Base-by-base conservation (phyloP, 345 rosid genomes). In the Crucihimalaya himalaica region DNA sequence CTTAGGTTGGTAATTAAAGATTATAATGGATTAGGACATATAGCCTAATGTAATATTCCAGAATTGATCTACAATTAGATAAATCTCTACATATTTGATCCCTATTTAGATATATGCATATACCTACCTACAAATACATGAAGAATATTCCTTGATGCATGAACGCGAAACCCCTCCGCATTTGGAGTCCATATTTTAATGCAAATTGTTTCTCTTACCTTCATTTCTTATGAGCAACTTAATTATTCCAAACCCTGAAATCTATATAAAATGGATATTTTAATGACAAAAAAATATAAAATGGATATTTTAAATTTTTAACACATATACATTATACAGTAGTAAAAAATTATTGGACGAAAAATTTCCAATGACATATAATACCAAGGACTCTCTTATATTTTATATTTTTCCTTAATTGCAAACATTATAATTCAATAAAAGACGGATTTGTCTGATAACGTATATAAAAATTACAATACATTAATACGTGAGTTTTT, bases 121-220 rank as follows among this genome's bases (percentile, higher is more conserved):
- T 51, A 63, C 53, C 53, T 53, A 63, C 12, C 53, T 53, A 63
- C 12, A 42, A 42, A 47, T 31, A 40, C 54, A 52, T 63, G 25
- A 19, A 23, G 71, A 32, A 73, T 64, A 63, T 72, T 53, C 70
- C 47, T 63, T 34, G n/a, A 6, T 21, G 57, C 63, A 45, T 73
- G 53, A 51, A 72, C 6, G n/a, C 20, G 46, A 45, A 43, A 42
- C 21, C 45, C 34, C 32, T 57, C 66, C 54, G 2, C 1, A 42
- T 45, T 29, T 57, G 14, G 53, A 47, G 15, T n/a, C n/a, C n/a
- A n/a, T 70, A 46, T 34, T 60, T 21, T 59, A 46, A 14, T 68
- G 53, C 63, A 42, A 42, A 40, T 60, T 35, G 59, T 50, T 48
- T 15, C 50, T 71, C 10, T 39, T 11, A 19, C 4, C 7, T 29